Conservation (phyloP, 2,329 filamentous ascomycete genomes). For the Cryoendolithus antarcticus region DNA sequence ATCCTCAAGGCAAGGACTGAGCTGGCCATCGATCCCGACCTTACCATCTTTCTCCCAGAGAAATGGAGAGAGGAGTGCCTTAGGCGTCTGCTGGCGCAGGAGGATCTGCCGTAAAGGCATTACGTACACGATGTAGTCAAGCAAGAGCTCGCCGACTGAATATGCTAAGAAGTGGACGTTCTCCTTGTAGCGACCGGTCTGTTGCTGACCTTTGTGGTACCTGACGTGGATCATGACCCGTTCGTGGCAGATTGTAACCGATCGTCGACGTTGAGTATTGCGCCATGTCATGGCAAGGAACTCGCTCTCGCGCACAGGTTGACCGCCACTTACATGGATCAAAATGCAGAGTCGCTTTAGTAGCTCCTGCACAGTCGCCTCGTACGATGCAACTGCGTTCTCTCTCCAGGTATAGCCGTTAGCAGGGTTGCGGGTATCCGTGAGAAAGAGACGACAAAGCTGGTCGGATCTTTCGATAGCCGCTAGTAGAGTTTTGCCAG, state of each 20-base stretch:
- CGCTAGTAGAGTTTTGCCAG: background rate
- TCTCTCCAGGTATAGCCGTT: constrained; percentile 1
- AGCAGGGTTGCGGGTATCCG: background rate
- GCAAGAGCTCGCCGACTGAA: constrained; percentile 7
- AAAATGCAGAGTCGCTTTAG: constrained; percentile 5
- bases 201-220: constrained; percentile 8
- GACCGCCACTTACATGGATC: constrained; percentile 3
- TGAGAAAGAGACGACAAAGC: constrained; percentile 1
- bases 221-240: constrained; percentile 7
- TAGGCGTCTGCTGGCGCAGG: constrained; percentile 2
- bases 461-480: constrained; percentile 1
- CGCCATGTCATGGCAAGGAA: constrained; percentile 5
- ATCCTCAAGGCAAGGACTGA: constrained; percentile 2
- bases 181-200: constrained; percentile 6
- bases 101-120: constrained; percentile 6
- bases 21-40: constrained; percentile 2
- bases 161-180: constrained; percentile 8
- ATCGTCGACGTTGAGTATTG: constrained; percentile 5
- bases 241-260: constrained; percentile 2
- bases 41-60: constrained; percentile 7
- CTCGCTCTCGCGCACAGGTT: constrained; percentile 7
- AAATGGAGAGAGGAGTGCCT: constrained; percentile 4
- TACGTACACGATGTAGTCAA: constrained; percentile 8
- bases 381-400: background rate
- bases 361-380: constrained; percentile 6